These are phyloP conservation scores for Xylaria grammica DNA, from an alignment of 495 filamentous ascomycete genomes.

Conservation along the genomic window DNA sequence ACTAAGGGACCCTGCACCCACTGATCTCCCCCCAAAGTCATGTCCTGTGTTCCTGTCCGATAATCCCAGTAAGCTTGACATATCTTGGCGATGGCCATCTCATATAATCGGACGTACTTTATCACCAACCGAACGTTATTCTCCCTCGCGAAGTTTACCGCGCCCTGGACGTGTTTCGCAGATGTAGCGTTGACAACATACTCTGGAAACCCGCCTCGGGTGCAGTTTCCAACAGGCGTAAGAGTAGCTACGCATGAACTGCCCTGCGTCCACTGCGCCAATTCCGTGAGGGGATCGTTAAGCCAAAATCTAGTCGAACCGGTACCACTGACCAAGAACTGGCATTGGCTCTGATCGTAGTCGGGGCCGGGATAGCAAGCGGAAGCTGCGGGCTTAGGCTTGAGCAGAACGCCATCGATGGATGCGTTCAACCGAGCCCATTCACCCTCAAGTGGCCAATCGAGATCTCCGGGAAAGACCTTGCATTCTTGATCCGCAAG, in stretches of 20 bases:
- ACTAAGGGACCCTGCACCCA: slow-evolving; percentile 51
- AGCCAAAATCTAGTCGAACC: slow-evolving; percentile 38
- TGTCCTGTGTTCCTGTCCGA: slow-evolving; percentile 50
- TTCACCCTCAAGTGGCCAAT: slow-evolving; percentile 50
- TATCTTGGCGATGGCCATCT: not conserved
- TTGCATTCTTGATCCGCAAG: slow-evolving; percentile 46
- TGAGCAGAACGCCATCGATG: slow-evolving; percentile 53
- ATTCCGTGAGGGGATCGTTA: slow-evolving; percentile 42
- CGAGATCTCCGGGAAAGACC: slow-evolving; percentile 54
- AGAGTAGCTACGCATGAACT: slow-evolving; percentile 38
- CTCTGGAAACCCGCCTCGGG: slow-evolving; percentile 60
- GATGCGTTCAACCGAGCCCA: slow-evolving; percentile 55
- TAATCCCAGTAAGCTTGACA: not conserved
- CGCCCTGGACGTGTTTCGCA: slow-evolving; percentile 58
- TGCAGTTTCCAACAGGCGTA: slow-evolving; percentile 48
- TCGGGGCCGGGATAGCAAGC: slow-evolving; percentile 57
- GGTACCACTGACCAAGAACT: slow-evolving; percentile 35
- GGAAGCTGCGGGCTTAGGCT: slow-evolving; percentile 56
- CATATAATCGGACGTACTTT: slow-evolving; percentile 45
- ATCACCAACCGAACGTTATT: slow-evolving; percentile 62
- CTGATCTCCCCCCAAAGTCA: slow-evolving; percentile 37
- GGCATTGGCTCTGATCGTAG: slow-evolving; percentile 49
- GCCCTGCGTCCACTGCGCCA: slow-evolving; percentile 46
- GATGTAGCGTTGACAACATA: slow-evolving; percentile 63
- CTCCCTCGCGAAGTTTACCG: slow-evolving; percentile 66